Base-by-base conservation (phyloP, 441 rosid species). In the Syzygium syzygioides region DNA sequence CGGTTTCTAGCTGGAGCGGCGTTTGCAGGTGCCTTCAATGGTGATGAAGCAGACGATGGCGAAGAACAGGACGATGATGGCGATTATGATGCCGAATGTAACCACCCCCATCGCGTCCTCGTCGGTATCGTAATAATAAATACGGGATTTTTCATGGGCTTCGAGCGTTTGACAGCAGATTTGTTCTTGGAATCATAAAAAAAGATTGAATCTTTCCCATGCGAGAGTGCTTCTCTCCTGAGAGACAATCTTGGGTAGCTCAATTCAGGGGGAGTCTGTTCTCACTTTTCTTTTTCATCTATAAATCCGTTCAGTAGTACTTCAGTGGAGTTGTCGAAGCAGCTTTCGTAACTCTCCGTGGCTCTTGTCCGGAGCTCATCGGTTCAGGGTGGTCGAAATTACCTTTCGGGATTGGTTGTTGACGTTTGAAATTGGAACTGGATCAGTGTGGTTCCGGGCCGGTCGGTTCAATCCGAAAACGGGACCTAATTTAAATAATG, bases 61-160 rank as follows among this genome's bases (percentile, higher is more conserved):
- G 37, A 96, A 88, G 93, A 95, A 93, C 88, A 96, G 93, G n/a
- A 96, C 90, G 90, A 96, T 94, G 85, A 94, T 92, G 85, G 94
- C 98, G 90, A 97, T 86, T 91, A 96, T 94, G 91, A 95, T 89
- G 86, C 99, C 98, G 93, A 96, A 97, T 1, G 97, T 93, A 7
- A 96, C 53, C 55, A 91, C 94, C 91, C 95, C 98, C 98, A 96
- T 95, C 17, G 87, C 87, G 52, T 4, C 12, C 12, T 2, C 83
- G 52, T 76, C n/a, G 83, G 83, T 76, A 7, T 14, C 3, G n/a
- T 76, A 20, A 37, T 13, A 37, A 76, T 76, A 76, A 76, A 41
- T 20, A 14, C 52, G 28, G 52, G n/a, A 76, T 11, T 45, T 37
- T 76, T 76, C 83, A 76, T 41, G 83, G 26, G 28, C n/a, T 23